Conservation (phyloP, 2,329 filamentous ascomycete genomes). For the Aspergillus versicolor region DNA sequence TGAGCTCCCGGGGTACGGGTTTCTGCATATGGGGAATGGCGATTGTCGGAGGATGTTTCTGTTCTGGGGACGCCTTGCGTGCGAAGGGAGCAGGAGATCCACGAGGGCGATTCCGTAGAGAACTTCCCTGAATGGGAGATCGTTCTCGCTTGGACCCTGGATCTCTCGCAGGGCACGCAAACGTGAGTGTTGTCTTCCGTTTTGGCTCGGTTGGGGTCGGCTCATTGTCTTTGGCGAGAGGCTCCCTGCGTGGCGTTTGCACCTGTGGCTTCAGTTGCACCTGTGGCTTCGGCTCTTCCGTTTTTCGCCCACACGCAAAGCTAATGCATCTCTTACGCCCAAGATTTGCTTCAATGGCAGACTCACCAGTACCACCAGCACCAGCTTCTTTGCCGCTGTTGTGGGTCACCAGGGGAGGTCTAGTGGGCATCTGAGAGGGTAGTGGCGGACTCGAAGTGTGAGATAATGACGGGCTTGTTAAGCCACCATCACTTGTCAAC, state of each 20-base stretch:
- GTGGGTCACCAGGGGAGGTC: constrained; percentile 18
- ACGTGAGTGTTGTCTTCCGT: constrained; percentile 48
- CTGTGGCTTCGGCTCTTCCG: constrained; percentile 43
- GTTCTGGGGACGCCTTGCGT: constrained; percentile 28
- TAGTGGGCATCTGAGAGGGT: constrained; percentile 41
- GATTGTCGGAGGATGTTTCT: constrained; percentile 6
- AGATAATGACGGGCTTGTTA: constrained; percentile 85
- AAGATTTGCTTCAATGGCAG: constrained; percentile 60
- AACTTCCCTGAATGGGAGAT: constrained; percentile 23
- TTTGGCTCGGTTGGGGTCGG: constrained; percentile 31
- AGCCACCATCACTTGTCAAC: constrained; percentile 88
- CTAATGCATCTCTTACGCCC: constrained; percentile 87
- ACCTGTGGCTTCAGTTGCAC: constrained; percentile 30
- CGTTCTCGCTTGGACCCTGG: constrained; percentile 27
- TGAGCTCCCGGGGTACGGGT: constrained; percentile 9
- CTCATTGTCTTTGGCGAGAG: constrained; percentile 19
- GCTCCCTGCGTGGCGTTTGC: constrained; percentile 22
- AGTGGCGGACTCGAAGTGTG: constrained; percentile 87
- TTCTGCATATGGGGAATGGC: constrained; percentile 4
- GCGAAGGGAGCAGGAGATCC: constrained; percentile 43
- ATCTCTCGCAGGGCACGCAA: constrained; percentile 46
- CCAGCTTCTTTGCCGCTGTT: constrained; percentile 24
- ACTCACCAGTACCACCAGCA: constrained; percentile 47
- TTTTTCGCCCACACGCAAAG: constrained; percentile 77
- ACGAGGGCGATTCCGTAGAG: constrained; percentile 30